Evolutionary conservation across 805 yeast genomes (phyloP), one percentile per base, ranked within the genome.

Genomic region (Metschnikowia gelsemii): DNA sequence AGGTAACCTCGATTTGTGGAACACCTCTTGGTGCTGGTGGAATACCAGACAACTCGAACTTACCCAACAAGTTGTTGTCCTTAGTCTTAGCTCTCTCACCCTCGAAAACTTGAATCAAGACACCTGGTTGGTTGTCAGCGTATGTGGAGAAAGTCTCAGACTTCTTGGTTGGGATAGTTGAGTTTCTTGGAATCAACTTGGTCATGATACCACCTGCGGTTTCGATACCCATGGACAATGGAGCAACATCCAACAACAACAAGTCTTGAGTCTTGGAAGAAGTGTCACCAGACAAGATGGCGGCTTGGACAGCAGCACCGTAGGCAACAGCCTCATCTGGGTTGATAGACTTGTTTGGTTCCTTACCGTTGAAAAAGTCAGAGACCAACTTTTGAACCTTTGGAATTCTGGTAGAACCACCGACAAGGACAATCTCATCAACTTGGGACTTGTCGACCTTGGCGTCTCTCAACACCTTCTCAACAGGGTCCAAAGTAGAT

Each of bases 181-280:
- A 84, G 86, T 91, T 91, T 80, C 99, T 86, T 76, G 96, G 96
- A 62, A 91, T 90, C 74, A 90, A 82, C 76, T 87, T 87, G 70
- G 96, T 90, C 96, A 90, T 89, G 73, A 89, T 90, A 82, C 97
- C 97, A 79, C 98, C 97, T 62, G 96, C 96, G 56, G 96, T 90
- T 78, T 90, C 97, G 72, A 90, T 89, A 82, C 98, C 98, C 59
- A 89, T 70, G 42, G 97, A 90, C 66, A 90, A 79, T 71, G 98
- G 97, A 62, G 97, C 95, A 68, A 90, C 97, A 80, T 90, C 98
- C 66, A 91, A 80, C 63, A 90, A 79, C 66, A 91, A 76, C 70
- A 90, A 81, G 76, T 88, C 96, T 76, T 90, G 88, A 70, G 96
- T 89, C 89, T 78, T 48, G 43, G 56, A 50, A 28, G 55, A 48